phyloP scores from a whole-genome alignment of 208 protist genomes.

The Crithidia bombi region DNA sequence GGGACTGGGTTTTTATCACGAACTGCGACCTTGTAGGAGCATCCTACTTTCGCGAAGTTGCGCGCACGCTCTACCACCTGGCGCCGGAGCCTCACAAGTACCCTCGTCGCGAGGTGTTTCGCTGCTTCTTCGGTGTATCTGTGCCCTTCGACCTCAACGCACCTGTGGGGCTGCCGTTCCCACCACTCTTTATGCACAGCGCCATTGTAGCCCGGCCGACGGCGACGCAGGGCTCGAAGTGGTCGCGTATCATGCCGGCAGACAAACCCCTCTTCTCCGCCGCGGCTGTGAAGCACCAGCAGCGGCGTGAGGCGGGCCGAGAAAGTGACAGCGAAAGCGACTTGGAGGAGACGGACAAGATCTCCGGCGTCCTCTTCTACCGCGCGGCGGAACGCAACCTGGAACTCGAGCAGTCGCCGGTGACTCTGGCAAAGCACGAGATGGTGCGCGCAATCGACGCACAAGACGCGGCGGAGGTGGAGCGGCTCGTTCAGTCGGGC shows the following conservation, averaged over 20 bases:
- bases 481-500: conserved; percentile 40
- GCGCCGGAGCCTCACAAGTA: conserved; percentile 76
- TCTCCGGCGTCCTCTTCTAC: conserved; percentile 85
- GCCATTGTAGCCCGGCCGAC: conserved; percentile 63
- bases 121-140: conserved; percentile 75
- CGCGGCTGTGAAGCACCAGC: conserved; percentile 51
- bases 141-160: conserved; percentile 70
- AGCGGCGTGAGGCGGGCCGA: conserved; percentile 61
- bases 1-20: conserved; percentile 90
- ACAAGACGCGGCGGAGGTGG: conserved; percentile 56
- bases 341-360: conserved; percentile 61
- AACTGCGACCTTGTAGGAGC: conserved; percentile 68
- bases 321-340: conserved; percentile 91
- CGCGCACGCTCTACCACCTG: conserved; percentile 72
- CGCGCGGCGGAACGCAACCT: conserved; percentile 77
- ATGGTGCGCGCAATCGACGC: conserved; percentile 63
- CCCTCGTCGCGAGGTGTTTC: conserved; percentile 86
- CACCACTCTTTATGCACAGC: conserved; percentile 74
- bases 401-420: conserved; percentile 53
- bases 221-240: conserved; percentile 50
- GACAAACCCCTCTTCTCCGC: conserved; percentile 49
- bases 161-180: conserved; percentile 62
- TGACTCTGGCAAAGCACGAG: conserved; percentile 63
- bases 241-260: conserved; percentile 61
- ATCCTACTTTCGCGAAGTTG: conserved; percentile 74